phyloP scores from a whole-genome alignment of 169 alveolate species.

The Babesia microti region DNA sequence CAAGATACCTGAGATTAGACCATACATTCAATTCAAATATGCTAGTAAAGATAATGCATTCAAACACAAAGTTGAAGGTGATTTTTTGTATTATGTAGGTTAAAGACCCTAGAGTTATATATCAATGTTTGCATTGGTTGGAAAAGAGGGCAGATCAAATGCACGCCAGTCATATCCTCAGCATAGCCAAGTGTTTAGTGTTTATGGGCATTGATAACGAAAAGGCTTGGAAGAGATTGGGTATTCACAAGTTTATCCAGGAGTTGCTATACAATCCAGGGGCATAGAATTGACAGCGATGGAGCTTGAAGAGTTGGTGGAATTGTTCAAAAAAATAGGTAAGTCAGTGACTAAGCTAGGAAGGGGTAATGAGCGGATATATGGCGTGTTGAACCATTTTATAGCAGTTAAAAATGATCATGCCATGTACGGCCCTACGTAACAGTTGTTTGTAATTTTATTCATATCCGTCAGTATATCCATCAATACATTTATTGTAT shows the following conservation, averaged over 20 bases:
- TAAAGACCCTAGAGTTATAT: constrained; percentile 53
- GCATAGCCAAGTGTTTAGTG: constrained; percentile 39
- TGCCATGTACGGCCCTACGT: constrained; percentile 52
- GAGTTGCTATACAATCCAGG: constrained; percentile 62
- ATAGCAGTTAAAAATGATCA: constrained; percentile 55
- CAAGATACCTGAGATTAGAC: constrained; percentile 60
- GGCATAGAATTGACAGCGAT: constrained; percentile 50
- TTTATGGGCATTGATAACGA: constrained; percentile 59
- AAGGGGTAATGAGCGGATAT: constrained; percentile 61
- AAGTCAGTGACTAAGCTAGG: constrained; percentile 22
- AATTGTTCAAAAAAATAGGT: constrained; percentile 52
- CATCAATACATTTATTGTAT: no score
- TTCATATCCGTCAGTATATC: no score
- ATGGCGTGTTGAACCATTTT: constrained; percentile 58
- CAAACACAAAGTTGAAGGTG: constrained; percentile 35
- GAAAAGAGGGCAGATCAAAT: constrained; percentile 55
- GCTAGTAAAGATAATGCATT: constrained; percentile 51
- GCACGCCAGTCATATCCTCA: constrained; percentile 58
- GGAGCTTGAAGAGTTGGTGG: constrained; percentile 29
- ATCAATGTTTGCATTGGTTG: constrained; percentile 58
- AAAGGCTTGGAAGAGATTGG: constrained; percentile 62
- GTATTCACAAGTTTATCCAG: constrained; percentile 11
- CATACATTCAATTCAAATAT: constrained; percentile 63
- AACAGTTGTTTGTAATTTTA: no score
- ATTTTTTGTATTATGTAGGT: no score